Percentiles rank a stretch among this genome's conserved stretches.
phyloP scores from a whole-genome alignment of 2,329 filamentous ascomycete genomes.

The Seiridium cupressi region DNA sequence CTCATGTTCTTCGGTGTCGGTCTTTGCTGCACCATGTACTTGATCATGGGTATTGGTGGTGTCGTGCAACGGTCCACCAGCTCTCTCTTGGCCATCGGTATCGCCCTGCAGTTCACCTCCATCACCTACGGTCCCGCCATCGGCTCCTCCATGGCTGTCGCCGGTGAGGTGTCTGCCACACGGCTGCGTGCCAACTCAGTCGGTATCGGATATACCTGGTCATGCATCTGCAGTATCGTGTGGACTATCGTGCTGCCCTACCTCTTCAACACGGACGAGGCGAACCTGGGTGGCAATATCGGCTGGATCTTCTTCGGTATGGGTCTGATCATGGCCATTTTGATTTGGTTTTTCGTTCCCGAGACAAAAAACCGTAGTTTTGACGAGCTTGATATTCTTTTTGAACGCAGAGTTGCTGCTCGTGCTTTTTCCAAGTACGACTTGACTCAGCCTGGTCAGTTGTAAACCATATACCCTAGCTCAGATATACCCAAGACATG shows the following conservation, averaged over 20 bases:
- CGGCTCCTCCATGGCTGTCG: slow-evolving; percentile 13
- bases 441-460: background rate
- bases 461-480: background rate
- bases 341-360: slow-evolving; percentile 31
- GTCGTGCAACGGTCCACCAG: slow-evolving; percentile 12
- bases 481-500: background rate
- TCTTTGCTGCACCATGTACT: slow-evolving; percentile 15
- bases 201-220: slow-evolving; percentile 1
- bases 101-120: slow-evolving; percentile 16
- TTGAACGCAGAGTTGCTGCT: slow-evolving; percentile 27
- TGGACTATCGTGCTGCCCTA: slow-evolving; percentile 8
- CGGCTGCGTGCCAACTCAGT: slow-evolving; percentile 6
- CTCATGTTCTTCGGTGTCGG: slow-evolving; percentile 18
- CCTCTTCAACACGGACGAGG: slow-evolving; percentile 9
- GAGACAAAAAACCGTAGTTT: slow-evolving; percentile 39
- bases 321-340: background rate
- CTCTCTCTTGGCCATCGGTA: slow-evolving; percentile 16
- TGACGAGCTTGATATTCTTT: slow-evolving; percentile 44
- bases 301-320: slow-evolving; percentile 9
- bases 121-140: slow-evolving; percentile 18
- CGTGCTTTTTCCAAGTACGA: slow-evolving; percentile 19
- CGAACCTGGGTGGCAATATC: slow-evolving; percentile 5
- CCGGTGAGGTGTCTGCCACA: slow-evolving; percentile 4
- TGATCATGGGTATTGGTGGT: slow-evolving; percentile 19
- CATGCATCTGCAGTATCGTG: background rate